Percentiles rank a stretch among this genome's conserved stretches.
These are phyloP conservation scores for Aspergillus campestris DNA, from an alignment of 495 filamentous ascomycete species.

Conservation along the genomic window DNA sequence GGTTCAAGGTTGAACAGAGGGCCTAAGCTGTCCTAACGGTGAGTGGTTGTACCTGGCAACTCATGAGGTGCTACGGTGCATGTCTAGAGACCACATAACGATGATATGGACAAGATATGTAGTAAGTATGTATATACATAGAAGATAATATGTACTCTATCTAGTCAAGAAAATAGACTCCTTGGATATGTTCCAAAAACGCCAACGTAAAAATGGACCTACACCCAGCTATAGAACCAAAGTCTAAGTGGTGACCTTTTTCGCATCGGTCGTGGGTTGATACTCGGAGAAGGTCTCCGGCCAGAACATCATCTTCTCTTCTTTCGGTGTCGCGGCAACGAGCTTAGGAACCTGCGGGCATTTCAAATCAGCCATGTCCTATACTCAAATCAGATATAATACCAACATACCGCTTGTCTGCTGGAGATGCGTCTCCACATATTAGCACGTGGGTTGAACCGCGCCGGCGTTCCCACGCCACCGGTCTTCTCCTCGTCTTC, in stretches of 20 bases:
- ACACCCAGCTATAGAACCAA: no score
- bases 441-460: constrained; percentile 65
- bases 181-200: no score
- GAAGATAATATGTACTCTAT: no score
- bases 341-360: constrained; percentile 40
- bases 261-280: constrained; percentile 18
- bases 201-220: no score
- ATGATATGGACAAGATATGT: no score
- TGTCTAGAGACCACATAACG: no score
- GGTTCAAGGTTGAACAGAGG: no score
- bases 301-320: constrained; percentile 63
- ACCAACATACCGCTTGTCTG: constrained; percentile 38
- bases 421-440: constrained; percentile 60
- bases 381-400: neutral
- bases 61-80: no score
- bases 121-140: no score
- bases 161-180: no score
- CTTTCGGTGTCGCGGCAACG: constrained; percentile 45
- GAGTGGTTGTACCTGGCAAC: no score
- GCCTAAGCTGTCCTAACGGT: no score
- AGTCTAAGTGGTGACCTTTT: constrained; percentile 2
- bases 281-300: constrained; percentile 50
- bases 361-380: neutral
- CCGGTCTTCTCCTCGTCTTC: constrained; percentile 58
- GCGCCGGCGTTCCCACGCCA: constrained; percentile 51